These are phyloP conservation scores for Przewalskia tangutica DNA, from an alignment of 257 asterid species.

Conservation along the genomic window DNA sequence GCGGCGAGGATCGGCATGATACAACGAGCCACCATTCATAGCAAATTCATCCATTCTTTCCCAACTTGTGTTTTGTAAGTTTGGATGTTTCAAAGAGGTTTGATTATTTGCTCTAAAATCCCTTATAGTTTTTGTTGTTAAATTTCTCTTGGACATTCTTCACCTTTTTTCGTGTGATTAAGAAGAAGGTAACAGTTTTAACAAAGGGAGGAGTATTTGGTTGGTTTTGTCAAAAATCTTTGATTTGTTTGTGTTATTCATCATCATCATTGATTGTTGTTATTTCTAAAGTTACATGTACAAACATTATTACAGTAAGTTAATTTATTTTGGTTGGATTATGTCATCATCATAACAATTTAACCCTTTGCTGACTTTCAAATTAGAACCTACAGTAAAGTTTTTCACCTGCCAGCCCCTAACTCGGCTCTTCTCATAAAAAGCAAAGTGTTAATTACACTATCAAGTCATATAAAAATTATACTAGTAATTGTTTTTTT, in stretches of 20 bases:
- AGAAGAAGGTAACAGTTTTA: conserved; percentile 13
- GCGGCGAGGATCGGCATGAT: conserved; percentile 60
- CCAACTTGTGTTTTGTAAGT: conserved; percentile 21
- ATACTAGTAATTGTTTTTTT: no score
- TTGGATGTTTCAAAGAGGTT: conserved; percentile 35
- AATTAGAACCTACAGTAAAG: background rate
- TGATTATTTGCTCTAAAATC: conserved; percentile 19
- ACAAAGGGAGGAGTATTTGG: conserved; percentile 20
- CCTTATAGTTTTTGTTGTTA: conserved; percentile 10
- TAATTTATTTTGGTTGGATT: background rate
- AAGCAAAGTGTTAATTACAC: background rate
- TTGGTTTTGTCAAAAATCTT: conserved; percentile 11
- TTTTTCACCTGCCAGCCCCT: background rate
- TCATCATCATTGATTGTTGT: background rate
- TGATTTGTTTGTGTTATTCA: background rate
- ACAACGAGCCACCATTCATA: conserved; percentile 65
- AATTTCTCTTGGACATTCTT: background rate
- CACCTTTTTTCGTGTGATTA: conserved; percentile 32
- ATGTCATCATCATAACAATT: background rate
- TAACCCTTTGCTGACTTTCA: background rate
- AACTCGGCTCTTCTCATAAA: background rate
- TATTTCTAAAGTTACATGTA: background rate
- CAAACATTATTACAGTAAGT: background rate
- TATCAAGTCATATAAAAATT: no score
- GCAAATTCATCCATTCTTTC: conserved; percentile 3